Base-by-base conservation (phyloP, 305 asterid genomes). In the Fraxinus velutina region DNA sequence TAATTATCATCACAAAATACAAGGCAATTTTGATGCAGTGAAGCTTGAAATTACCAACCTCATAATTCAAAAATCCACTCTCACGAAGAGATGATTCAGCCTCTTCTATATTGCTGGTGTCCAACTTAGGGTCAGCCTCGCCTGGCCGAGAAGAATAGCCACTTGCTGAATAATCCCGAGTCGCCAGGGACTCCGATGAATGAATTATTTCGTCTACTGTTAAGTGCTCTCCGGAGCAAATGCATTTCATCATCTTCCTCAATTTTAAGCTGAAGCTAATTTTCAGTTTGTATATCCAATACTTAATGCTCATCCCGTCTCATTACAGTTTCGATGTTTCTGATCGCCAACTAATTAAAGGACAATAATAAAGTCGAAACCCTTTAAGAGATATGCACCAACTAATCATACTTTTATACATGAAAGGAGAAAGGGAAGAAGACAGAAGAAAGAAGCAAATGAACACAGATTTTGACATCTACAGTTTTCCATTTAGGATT, bases 91-190 rank as follows among this genome's bases (percentile, higher is more conserved):
- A 91, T 17, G 97, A 90, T 82, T 95, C 98, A 0, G 98, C 98
- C 87, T 95, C 98, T 89, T 93, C 98, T 57, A 95, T 95, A 87
- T 93, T 95, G 84, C 94, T 92, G 22, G 92, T 80, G 79, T 95
- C 98, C 24, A 77, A 87, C 82, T 90, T 94, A 2, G 90, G 30
- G 22, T 95, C 98, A 12, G 85, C 36, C 19, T 92, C 98, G 17
- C 92, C 98, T 5, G 97, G 89, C 64, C 95, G 91, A 32, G 98
- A 94, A 68, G 98, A 94, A 73, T 84, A 92, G 5, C 97, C 97
- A 71, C 98, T 91, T n/a, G 94, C 97, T 10, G 98, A 94, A 88
- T 92, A 95, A 88, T 95, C 98, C 78, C 98, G 89, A 79, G 98
- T 95, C 12, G 98, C 98, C 27, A 92, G 88, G 42, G 98, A 95